Percentiles rank a stretch among this genome's conserved stretches.
These are phyloP conservation scores for Alternaria atra DNA, from an alignment of 2,329 filamentous ascomycete species.

Conservation along the genomic window DNA sequence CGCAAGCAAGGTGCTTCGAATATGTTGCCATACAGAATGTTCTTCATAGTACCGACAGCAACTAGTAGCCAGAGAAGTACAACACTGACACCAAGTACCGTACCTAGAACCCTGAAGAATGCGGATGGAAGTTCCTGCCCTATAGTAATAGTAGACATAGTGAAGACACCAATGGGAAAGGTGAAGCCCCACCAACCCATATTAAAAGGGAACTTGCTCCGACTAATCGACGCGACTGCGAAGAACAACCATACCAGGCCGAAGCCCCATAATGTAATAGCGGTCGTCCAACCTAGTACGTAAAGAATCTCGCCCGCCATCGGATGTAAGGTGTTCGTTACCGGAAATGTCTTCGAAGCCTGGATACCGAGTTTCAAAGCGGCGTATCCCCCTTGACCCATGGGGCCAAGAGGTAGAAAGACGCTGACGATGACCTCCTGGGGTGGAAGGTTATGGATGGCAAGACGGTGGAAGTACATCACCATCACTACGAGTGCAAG, in stretches of 20 bases:
- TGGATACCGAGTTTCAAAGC: constrained; percentile 62
- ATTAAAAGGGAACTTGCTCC: constrained; percentile 64
- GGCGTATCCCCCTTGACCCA: constrained; percentile 71
- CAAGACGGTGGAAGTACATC: constrained; percentile 75
- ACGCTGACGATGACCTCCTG: constrained; percentile 72
- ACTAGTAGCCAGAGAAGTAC: constrained; percentile 65
- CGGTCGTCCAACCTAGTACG: constrained; percentile 62
- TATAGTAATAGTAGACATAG: constrained; percentile 54
- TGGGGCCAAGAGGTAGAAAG: constrained; percentile 71
- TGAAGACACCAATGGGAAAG: constrained; percentile 64
- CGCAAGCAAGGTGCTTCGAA: constrained; percentile 64
- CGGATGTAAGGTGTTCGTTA: constrained; percentile 47
- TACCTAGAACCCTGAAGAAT: constrained; percentile 66
- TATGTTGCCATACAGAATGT: constrained; percentile 58
- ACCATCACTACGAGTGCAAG: constrained; percentile 69
- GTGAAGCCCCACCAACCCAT: constrained; percentile 71
- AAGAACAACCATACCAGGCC: constrained; percentile 64
- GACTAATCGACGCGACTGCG: constrained; percentile 58
- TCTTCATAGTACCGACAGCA: constrained; percentile 58
- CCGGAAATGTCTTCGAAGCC: constrained; percentile 54
- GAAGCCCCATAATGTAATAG: constrained; percentile 65
- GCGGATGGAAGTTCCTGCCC: constrained; percentile 62
- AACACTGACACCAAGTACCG: constrained; percentile 58
- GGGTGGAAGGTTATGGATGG: constrained; percentile 70
- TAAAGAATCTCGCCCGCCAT: constrained; percentile 65